A percentile compares a stretch with the other conserved stretches of the same genome.
phyloP scores from a whole-genome alignment of 495 filamentous ascomycete species.

The Aspergillus saccharolyticus region DNA sequence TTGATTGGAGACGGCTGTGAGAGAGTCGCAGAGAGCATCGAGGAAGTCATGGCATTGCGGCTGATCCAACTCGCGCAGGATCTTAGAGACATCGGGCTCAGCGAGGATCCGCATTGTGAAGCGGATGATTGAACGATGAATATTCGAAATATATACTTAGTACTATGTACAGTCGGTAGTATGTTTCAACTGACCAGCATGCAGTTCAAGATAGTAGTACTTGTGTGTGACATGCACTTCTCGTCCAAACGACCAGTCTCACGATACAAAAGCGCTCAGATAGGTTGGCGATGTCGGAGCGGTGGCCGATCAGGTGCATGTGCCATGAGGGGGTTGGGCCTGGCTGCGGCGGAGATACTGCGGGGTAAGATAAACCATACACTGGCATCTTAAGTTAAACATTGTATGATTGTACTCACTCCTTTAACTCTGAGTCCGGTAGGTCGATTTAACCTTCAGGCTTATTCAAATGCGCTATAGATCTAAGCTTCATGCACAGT shows the following conservation, averaged over 20 bases:
- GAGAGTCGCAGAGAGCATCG: constrained; percentile 23
- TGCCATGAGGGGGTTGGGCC: background rate
- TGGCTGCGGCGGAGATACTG: background rate
- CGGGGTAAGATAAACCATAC: background rate
- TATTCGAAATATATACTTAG: background rate
- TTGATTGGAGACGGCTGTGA: constrained; percentile 30
- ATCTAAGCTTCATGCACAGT: too few relatives aligned
- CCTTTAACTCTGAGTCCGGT: too few relatives aligned
- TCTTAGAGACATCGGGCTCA: constrained; percentile 32
- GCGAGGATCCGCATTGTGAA: constrained; percentile 42
- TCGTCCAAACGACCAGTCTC: too few relatives aligned
- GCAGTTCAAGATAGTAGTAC: too few relatives aligned
- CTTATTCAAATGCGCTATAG: too few relatives aligned
- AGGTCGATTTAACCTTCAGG: too few relatives aligned
- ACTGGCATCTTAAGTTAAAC: too few relatives aligned
- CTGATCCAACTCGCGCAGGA: constrained; percentile 32
- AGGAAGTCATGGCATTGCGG: constrained; percentile 34
- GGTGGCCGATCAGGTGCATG: background rate
- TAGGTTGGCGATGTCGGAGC: background rate
- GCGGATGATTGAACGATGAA: background rate
- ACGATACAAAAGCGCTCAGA: too few relatives aligned
- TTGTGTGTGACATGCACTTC: too few relatives aligned
- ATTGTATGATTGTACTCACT: too few relatives aligned
- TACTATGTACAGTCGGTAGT: background rate
- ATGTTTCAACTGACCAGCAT: background rate